Conservation (phyloP, 148 eudicot genomes). For the Rhododendron williamsianum region DNA sequence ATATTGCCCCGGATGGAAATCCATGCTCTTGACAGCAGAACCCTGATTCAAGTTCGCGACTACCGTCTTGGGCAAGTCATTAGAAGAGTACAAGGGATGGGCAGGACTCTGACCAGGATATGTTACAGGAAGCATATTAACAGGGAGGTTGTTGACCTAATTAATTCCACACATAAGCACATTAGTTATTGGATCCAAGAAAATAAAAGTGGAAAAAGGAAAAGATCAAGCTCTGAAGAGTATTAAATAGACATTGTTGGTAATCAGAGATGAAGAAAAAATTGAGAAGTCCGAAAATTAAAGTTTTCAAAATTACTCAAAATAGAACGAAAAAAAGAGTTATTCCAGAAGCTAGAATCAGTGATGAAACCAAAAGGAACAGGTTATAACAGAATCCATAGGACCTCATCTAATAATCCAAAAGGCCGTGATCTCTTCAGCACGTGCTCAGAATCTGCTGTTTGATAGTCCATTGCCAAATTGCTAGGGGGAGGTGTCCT, state of each 20-base stretch:
- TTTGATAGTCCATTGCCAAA: constrained; percentile 44
- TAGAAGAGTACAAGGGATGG: constrained; percentile 28
- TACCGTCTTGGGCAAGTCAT: constrained; percentile 59
- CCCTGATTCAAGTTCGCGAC: constrained; percentile 49
- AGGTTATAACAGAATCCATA: neutral
- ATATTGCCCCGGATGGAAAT: constrained; percentile 62
- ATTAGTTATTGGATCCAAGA: neutral
- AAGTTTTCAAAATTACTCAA: neutral
- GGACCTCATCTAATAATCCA: constrained; percentile 54
- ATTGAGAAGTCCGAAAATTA: neutral
- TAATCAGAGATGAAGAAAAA: neutral
- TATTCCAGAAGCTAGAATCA: neutral
- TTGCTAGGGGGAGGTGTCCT: constrained; percentile 43
- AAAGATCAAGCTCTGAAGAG: neutral
- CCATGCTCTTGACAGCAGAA: constrained; percentile 61
- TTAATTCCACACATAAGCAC: neutral
- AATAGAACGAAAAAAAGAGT: neutral
- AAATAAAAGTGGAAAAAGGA: neutral
- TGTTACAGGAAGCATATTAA: constrained; percentile 36
- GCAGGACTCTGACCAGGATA: constrained; percentile 35
- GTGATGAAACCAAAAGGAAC: neutral
- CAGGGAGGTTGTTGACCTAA: constrained; percentile 40
- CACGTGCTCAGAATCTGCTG: constrained; percentile 49
- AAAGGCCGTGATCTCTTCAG: constrained; percentile 55
- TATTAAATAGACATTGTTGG: neutral